Conservation (phyloP, 441 rosid genomes). For the Syzygium syzygioides region DNA sequence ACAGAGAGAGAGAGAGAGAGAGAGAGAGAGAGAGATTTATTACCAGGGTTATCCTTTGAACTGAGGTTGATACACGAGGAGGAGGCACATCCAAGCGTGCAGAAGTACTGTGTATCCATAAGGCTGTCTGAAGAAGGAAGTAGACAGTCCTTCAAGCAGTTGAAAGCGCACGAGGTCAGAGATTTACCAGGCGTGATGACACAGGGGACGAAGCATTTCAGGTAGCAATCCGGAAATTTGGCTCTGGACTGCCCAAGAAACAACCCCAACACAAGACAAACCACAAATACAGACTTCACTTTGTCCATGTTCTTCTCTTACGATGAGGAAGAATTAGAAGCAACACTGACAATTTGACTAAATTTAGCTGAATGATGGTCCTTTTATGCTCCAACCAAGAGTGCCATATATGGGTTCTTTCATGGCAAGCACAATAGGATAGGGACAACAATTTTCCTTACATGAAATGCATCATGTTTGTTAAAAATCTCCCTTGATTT, state of each 20-base stretch:
- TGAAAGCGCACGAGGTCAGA: background rate
- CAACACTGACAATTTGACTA: background rate
- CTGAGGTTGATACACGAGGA: background rate
- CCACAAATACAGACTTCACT: background rate
- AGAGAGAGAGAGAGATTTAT: background rate
- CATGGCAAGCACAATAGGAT: background rate
- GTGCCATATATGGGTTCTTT: background rate
- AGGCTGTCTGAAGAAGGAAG: background rate
- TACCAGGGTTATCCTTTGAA: background rate
- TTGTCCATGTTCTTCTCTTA: background rate
- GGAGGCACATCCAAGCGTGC: slow-evolving; percentile 38
- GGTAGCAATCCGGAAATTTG: slow-evolving; percentile 24
- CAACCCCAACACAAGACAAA: background rate
- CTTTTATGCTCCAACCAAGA: background rate
- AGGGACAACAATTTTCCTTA: no score
- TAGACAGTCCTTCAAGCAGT: slow-evolving; percentile 30
- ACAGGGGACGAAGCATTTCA: slow-evolving; percentile 19
- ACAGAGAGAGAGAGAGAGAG: background rate
- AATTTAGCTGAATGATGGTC: background rate
- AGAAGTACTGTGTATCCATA: slow-evolving; percentile 11
- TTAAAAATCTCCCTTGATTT: no score
- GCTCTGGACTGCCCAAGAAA: slow-evolving; percentile 4
- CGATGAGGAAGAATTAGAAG: background rate
- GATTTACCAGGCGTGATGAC: background rate
- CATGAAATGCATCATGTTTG: background rate